Conservation (phyloP, 164 flowering plant genomes). For the Liriodendron chinense region DNA sequence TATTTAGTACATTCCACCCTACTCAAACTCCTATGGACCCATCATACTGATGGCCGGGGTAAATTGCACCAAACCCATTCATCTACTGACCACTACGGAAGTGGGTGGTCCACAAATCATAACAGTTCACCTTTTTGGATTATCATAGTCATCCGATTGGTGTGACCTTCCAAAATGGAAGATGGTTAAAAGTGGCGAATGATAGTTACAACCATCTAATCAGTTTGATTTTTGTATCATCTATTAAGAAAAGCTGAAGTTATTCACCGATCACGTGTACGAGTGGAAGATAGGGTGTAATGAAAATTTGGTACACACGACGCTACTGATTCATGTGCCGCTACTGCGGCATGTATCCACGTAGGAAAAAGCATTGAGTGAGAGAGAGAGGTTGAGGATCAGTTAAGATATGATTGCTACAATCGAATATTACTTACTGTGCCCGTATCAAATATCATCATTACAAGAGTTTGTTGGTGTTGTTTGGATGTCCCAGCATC, state of each 20-base stretch:
- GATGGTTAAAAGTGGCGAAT: too few species aligned
- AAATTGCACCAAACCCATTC: neutral
- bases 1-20: neutral
- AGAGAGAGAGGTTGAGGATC: neutral
- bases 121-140: too few species aligned
- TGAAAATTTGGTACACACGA: neutral
- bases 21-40: neutral
- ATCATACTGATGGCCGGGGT: too few species aligned
- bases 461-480: conserved; percentile 4
- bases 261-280: too few species aligned
- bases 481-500: neutral
- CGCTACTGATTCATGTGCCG: too few species aligned
- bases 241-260: too few species aligned
- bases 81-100: neutral
- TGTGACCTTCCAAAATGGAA: too few species aligned
- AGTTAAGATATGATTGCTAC: conserved; percentile 1
- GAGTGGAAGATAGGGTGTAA: too few species aligned
- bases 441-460: conserved; percentile 17
- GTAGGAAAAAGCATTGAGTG: neutral
- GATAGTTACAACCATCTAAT: too few species aligned
- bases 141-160: too few species aligned
- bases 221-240: too few species aligned
- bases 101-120: neutral
- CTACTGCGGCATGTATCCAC: neutral
- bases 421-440: conserved; percentile 13